Base-by-base conservation (phyloP, 139 green algal species). In the Spirogloea muscicola region DNA sequence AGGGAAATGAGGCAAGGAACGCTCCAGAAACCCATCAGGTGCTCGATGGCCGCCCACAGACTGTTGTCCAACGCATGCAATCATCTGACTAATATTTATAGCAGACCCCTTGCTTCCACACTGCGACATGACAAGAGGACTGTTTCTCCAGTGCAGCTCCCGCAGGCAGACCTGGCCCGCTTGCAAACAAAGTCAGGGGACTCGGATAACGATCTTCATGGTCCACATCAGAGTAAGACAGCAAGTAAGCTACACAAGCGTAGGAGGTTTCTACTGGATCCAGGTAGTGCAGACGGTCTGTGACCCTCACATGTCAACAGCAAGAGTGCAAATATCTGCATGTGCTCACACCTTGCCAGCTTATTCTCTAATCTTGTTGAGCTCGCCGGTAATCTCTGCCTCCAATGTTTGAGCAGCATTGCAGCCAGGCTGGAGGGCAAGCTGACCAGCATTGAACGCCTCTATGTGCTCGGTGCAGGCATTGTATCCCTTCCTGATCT, bases 41-140 rank as follows among this genome's bases (percentile, higher is more conserved):
- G 78, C 82, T 25, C 94, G 86, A 65, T 91, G 89, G 46, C 94
- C 94, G n/a, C 87, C 82, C 62, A 98, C 94, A 2, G 76, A 88
- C 86, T 98, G 93, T 87, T 98, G 94, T 0, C 94, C 94, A 64
- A 98, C 94, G 74, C 92, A 97, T 1, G 93, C 93, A 38, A 98
- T 89, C 93, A 98, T 98, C 86, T 97, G 93, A 37, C 89, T 89
- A 66, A 98, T 98, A 87, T 98, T 98, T 86, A 98, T 96, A 57
- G 94, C 87, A 0, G 85, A 93, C 33, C 94, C 94, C 58, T 81
- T 79, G 51, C 13, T 89, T 16, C 94, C 94, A 72, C 92, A 97
- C 84, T 95, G 90, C 52, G 86, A 90, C 94, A 98, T 98, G 82
- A 97, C 96, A 40, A 98, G 87, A 0, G 93, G 89, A 9, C 74